Percentiles rank a stretch among this genome's conserved stretches.
Evolutionary conservation across 208 protist species (phyloP).

Genomic region (Endotrypanum monterogeii): DNA sequence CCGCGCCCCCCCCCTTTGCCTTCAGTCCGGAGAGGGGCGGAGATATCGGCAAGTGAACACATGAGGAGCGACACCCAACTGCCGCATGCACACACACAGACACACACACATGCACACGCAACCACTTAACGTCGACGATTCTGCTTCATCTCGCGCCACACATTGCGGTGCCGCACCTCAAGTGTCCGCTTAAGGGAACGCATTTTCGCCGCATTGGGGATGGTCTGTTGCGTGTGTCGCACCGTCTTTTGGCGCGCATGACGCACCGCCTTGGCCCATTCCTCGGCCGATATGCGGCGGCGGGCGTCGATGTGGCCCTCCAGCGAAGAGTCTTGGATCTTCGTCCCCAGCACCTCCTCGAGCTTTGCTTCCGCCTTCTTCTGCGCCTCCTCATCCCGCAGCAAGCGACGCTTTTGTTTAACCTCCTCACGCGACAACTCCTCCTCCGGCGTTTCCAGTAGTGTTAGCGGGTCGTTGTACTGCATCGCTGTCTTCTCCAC

Average conservation of each 20-base stretch:
- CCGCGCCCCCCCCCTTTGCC: background rate
- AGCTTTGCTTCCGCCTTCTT: slow-evolving; percentile 72
- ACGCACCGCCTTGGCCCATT: slow-evolving; percentile 82
- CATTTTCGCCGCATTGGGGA: slow-evolving; percentile 71
- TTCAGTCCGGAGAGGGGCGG: background rate
- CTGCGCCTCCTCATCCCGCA: slow-evolving; percentile 54
- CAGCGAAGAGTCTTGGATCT: slow-evolving; percentile 33
- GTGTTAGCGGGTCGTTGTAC: slow-evolving; percentile 73
- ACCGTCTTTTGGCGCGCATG: slow-evolving; percentile 64
- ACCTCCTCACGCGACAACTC: slow-evolving; percentile 70
- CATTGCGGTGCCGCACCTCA: slow-evolving; percentile 47
- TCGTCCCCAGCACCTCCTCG: slow-evolving; percentile 69
- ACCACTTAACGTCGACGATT: slow-evolving; percentile 52
- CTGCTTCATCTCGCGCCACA: slow-evolving; percentile 55
- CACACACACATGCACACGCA: too few species aligned
- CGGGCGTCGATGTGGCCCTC: slow-evolving; percentile 58
- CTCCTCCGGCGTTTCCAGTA: slow-evolving; percentile 47
- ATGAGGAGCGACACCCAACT: too few species aligned
- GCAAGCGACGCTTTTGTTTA: slow-evolving; percentile 37
- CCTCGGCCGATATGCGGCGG: slow-evolving; percentile 66
- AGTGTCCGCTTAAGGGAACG: slow-evolving; percentile 45
- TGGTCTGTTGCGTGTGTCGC: slow-evolving; percentile 70
- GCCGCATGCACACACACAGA: too few species aligned
- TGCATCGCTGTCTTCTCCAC: slow-evolving; percentile 89
- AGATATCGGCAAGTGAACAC: background rate